Evolutionary conservation across 768 basidiomycete species (phyloP), one percentile per base, ranked within the genome.

Genomic region (Scleroderma bovista): DNA sequence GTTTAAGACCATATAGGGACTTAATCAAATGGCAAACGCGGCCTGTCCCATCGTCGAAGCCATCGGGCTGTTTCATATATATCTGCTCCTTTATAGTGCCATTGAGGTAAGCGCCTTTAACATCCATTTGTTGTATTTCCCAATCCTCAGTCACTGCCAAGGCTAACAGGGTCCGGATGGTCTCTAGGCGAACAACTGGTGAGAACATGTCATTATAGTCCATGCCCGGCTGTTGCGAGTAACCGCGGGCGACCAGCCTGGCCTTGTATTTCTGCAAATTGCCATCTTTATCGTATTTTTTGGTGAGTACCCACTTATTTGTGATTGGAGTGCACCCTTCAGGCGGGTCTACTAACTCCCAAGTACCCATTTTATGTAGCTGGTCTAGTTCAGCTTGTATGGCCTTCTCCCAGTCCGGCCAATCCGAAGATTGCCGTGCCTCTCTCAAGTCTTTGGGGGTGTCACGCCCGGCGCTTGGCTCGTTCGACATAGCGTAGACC

Each of bases 231-330:
- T 61, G 32, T 49, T 76, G 75, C 3, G 58, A 54, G 53, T 64
- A 75, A 0, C 75, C 74, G 52, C 66, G 57, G 1, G 69, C 73
- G 1, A 75, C 72, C 20, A 76, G 44, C 13, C 64, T 19, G 1
- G 63, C 72, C 44, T 72, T 73, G 37, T 53, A 61, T 52, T 60
- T 47, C n/a, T 40, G 29, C n/a, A 60, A 20, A 0, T 33, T 6
- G 0, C 54, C 50, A 2, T 55, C 33, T 37, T 51, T 52, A 3
- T 44, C 24, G 1, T 48, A 53, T n/a, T 49, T 55, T 6, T 51
- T 46, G 2, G 38, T 22, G 0, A 47, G 24, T 9, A 69, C 63
- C 69, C 64, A 69, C 41, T 57, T 58, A 32, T 59, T 60, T 17
- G 57, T 55, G 0, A 74, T 54, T 0, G 61, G 43, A 7, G 61